Percentiles rank a stretch among this genome's conserved stretches.
phyloP scores from a whole-genome alignment of 1,284 basidiomycete species.

The Trichosporon sp. region DNA sequence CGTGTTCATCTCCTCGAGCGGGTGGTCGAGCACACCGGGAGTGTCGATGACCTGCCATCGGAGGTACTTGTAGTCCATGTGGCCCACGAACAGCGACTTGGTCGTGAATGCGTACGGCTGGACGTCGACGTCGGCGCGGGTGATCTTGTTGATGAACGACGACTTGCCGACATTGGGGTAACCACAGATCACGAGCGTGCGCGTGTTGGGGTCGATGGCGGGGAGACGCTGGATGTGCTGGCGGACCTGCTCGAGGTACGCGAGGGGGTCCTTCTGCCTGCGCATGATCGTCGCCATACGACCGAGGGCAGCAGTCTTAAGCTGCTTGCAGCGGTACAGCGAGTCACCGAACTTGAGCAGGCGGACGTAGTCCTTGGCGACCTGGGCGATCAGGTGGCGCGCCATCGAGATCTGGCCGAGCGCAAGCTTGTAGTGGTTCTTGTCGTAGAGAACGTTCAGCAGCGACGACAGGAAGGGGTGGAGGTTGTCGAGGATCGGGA shows the following conservation, averaged over 20 bases:
- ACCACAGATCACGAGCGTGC: constrained; percentile 89
- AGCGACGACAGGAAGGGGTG: constrained; percentile 91
- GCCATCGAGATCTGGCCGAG: constrained; percentile 90
- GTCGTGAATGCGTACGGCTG: constrained; percentile 98
- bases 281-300: constrained; percentile 97
- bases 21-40: constrained; percentile 79
- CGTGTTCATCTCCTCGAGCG: constrained; percentile 97
- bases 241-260: constrained; percentile 93
- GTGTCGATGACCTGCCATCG: constrained; percentile 98
- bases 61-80: constrained; percentile 95
- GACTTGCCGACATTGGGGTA: constrained; percentile 98
- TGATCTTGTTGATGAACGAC: constrained; percentile 97
- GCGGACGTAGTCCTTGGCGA: constrained; percentile 91
- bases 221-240: constrained; percentile 96
- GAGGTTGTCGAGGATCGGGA: constrained; percentile 93
- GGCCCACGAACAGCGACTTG: constrained; percentile 92
- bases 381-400: constrained; percentile 87
- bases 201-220: constrained; percentile 88
- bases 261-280: constrained; percentile 91
- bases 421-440: constrained; percentile 97
- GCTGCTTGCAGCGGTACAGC: constrained; percentile 92
- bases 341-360: constrained; percentile 94
- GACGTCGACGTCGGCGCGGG: constrained; percentile 92
- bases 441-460: constrained; percentile 95
- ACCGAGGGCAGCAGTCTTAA: constrained; percentile 89